These are phyloP conservation scores for Shiraia sp. DNA, from an alignment of 2,329 filamentous ascomycete species.

Conservation along the genomic window DNA sequence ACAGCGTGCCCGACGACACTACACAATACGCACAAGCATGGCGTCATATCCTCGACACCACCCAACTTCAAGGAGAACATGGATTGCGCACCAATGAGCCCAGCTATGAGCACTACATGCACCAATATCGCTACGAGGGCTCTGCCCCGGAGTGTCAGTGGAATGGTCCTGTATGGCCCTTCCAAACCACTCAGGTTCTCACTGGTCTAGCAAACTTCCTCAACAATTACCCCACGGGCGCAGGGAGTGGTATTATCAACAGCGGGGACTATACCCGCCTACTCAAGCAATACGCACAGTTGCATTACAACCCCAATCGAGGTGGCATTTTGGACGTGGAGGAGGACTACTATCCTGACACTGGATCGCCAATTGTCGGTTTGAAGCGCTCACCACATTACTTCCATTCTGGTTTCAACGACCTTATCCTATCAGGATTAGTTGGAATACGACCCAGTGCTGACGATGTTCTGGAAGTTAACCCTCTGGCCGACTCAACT, in stretches of 20 bases:
- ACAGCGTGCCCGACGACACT: constrained; percentile 48
- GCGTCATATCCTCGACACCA: constrained; percentile 43
- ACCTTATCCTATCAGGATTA: constrained; percentile 48
- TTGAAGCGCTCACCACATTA: constrained; percentile 50
- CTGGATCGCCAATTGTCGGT: constrained; percentile 48
- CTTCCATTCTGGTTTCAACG: constrained; percentile 52
- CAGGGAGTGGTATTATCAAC: constrained; percentile 24
- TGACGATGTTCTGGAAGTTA: constrained; percentile 47
- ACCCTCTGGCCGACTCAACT: constrained; percentile 39
- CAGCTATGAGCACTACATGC: constrained; percentile 52
- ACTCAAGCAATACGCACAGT: constrained; percentile 45
- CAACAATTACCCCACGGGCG: constrained; percentile 44
- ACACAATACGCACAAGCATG: constrained; percentile 43
- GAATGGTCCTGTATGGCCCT: constrained; percentile 53
- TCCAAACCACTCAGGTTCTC: constrained; percentile 49
- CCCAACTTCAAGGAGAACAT: constrained; percentile 39
- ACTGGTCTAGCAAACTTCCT: constrained; percentile 49
- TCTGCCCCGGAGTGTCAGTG: constrained; percentile 49
- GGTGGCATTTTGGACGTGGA: constrained; percentile 44
- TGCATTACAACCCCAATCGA: constrained; percentile 45
- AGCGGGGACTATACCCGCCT: constrained; percentile 43
- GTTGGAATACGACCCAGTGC: constrained; percentile 48
- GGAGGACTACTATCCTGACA: constrained; percentile 51
- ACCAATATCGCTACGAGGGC: constrained; percentile 47
- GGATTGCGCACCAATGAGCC: constrained; percentile 51